Evolutionary conservation across 1,284 basidiomycete genomes (phyloP).

Genomic region (Moesziomyces globuligerus): DNA sequence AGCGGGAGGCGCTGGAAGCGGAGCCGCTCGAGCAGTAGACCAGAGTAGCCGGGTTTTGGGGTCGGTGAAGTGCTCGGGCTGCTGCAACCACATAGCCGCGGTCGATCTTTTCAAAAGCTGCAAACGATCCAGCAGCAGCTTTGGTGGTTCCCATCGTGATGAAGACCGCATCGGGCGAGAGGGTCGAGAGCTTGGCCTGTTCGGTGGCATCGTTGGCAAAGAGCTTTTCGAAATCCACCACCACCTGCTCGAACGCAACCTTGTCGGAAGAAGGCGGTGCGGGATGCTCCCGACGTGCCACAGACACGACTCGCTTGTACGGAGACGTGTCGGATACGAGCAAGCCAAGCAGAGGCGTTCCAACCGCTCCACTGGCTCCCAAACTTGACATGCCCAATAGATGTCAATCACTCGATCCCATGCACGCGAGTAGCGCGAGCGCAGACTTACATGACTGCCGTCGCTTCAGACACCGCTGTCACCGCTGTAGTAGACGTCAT

Average conservation of each 20-base stretch:
- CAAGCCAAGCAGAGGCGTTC: constrained; percentile 38
- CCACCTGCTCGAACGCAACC: constrained; percentile 57
- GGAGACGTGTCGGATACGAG: constrained; percentile 24
- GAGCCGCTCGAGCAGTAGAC: constrained; percentile 76
- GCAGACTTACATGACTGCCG: constrained; percentile 43
- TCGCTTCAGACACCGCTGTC: constrained; percentile 10
- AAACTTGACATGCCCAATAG: constrained; percentile 4
- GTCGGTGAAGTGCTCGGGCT: constrained; percentile 74
- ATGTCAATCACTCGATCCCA: too few relatives aligned
- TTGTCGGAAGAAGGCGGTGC: constrained; percentile 63
- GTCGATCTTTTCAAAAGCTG: constrained; percentile 79
- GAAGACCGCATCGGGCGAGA: constrained; percentile 26
- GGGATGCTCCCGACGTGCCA: constrained; percentile 72
- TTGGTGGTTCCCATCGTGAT: constrained; percentile 55
- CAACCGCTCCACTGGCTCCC: constrained; percentile 56
- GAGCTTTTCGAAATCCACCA: constrained; percentile 51
- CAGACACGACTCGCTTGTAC: constrained; percentile 74
- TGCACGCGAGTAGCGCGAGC: neutral
- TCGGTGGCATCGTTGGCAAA: constrained; percentile 16
- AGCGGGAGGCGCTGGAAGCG: constrained; percentile 44
- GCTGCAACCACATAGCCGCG: constrained; percentile 79
- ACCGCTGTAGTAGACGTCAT: constrained; percentile 13
- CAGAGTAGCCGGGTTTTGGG: constrained; percentile 71
- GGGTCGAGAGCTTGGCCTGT: constrained; percentile 20
- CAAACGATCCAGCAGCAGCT: constrained; percentile 73